phyloP scores from a whole-genome alignment of 345 rosid genomes.

The Eucalyptus grandis region DNA sequence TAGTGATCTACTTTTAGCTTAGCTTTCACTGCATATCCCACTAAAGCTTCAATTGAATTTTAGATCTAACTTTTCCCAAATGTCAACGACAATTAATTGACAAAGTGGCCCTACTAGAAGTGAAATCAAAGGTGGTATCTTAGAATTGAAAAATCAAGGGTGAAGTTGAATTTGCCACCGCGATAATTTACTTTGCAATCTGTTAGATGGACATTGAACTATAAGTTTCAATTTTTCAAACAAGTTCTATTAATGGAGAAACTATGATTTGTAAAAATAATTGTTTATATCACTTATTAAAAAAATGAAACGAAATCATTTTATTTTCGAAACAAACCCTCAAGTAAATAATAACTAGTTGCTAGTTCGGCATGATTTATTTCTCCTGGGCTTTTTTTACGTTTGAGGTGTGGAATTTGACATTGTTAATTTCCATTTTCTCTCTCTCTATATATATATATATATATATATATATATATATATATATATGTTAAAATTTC shows the following conservation, averaged over 20 bases:
- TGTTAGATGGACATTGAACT: not conserved
- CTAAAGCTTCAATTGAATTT: not conserved
- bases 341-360: not conserved
- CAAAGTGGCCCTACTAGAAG: not conserved
- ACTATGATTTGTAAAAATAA: not conserved
- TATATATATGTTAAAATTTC: not conserved
- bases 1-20: not conserved
- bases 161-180: not conserved
- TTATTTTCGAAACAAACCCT: not conserved
- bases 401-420: not conserved
- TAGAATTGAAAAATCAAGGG: not conserved
- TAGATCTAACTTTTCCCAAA: not conserved
- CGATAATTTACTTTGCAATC: not conserved
- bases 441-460: fast-evolving
- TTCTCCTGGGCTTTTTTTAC: not conserved
- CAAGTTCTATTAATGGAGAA: not conserved
- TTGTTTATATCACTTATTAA: not conserved
- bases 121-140: not conserved
- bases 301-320: not conserved
- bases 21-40: not conserved
- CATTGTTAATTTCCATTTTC: not conserved
- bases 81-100: not conserved
- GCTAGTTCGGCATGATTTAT: not conserved
- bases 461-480: too few species aligned
- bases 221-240: not conserved